These are phyloP conservation scores for Glomus cerebriforme DNA, from an alignment of 192 early-diverging fungal species.

Conservation along the genomic window DNA sequence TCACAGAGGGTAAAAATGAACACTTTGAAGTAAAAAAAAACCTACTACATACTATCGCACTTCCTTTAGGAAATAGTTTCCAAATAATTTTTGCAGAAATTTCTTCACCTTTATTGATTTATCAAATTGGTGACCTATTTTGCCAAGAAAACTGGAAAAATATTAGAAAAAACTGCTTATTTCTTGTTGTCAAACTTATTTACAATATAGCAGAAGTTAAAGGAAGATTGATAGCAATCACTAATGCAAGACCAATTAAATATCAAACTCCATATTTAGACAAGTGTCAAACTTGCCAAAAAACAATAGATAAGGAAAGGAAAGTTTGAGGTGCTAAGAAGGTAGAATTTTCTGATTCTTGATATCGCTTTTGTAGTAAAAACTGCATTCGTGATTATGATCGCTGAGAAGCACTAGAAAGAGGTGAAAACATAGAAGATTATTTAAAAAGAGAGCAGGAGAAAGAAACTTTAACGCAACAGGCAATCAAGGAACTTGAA, in stretches of 20 bases:
- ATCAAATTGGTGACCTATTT: background rate
- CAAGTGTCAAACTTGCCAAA: slow-evolving; percentile 12
- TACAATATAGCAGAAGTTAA: slow-evolving; percentile 5
- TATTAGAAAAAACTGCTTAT: background rate
- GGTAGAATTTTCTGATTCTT: no score
- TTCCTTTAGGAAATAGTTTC: no score
- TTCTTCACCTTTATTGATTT: slow-evolving; percentile 4
- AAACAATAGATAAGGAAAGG: background rate
- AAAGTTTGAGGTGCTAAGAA: background rate
- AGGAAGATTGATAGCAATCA: slow-evolving; percentile 3
- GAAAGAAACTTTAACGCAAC: slow-evolving; percentile 5
- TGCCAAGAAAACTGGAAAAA: slow-evolving; percentile 9
- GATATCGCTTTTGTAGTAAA: no score
- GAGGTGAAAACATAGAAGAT: no score
- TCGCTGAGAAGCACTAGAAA: no score
- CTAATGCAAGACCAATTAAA: slow-evolving; percentile 7
- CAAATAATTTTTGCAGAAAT: slow-evolving; percentile 1
- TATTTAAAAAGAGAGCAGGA: background rate
- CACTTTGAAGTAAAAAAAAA: no score
- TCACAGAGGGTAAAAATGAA: no score
- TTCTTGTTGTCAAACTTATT: slow-evolving; percentile 4
- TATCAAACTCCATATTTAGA: slow-evolving; percentile 10
- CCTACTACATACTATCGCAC: no score
- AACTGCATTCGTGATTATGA: no score
- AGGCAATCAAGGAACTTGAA: background rate